Percentiles rank a stretch among this genome's conserved stretches.
Conservation (phyloP, 441 rosid genomes). For the Manihot esculenta region DNA sequence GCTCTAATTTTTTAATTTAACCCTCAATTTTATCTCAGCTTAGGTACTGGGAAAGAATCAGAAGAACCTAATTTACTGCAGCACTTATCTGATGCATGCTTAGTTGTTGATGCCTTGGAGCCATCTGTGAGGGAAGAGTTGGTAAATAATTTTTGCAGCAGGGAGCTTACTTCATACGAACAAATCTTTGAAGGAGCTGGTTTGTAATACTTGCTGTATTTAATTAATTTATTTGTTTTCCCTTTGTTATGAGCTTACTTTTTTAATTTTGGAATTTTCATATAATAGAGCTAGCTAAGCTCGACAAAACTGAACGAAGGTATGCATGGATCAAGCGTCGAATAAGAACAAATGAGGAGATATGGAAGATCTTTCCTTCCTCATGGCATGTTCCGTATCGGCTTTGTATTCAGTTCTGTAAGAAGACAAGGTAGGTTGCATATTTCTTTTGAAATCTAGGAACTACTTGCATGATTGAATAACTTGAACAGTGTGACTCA, state of each 20-base stretch:
- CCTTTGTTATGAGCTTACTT: conserved; percentile 11
- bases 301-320: conserved; percentile 96
- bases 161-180: conserved; percentile 97
- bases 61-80: conserved; percentile 90
- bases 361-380: conserved; percentile 93
- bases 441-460: background rate
- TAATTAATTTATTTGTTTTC: background rate
- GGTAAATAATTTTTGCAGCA: conserved; percentile 96
- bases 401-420: conserved; percentile 93
- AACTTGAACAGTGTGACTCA: background rate
- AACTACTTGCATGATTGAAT: background rate
- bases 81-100: conserved; percentile 93
- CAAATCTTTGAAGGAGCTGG: conserved; percentile 99
- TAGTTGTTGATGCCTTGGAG: conserved; percentile 98
- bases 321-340: conserved; percentile 99
- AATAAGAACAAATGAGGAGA: conserved; percentile 95
- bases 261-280: conserved; percentile 18
- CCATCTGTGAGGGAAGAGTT: conserved; percentile 99
- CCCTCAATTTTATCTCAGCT: conserved; percentile 54
- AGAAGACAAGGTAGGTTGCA: conserved; percentile 73
- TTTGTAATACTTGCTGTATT: conserved; percentile 32
- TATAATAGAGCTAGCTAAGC: conserved; percentile 83
- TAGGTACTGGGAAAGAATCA: conserved; percentile 97
- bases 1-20: conserved; percentile 8
- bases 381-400: conserved; percentile 98